A percentile compares a stretch with the other conserved stretches of the same genome.
Conservation (phyloP, 106 monocot species). For the Agapanthus africanus region DNA sequence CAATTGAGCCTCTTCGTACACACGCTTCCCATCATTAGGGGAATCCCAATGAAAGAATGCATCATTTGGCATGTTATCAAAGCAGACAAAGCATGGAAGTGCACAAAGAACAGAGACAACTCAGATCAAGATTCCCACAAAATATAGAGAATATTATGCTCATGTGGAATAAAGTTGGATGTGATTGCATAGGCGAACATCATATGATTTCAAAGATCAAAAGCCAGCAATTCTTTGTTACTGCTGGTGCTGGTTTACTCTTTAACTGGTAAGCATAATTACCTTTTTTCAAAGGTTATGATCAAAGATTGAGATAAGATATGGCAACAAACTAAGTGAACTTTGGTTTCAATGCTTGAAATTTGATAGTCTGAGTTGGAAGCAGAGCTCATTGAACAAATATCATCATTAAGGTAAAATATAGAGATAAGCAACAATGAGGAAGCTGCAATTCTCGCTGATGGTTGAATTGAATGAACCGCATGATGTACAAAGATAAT, state of each 20-base stretch:
- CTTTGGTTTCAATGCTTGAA: too few relatives aligned
- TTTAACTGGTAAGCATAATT: not conserved
- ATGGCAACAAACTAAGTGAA: not conserved
- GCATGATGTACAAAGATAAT: too few relatives aligned
- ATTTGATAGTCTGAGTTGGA: too few relatives aligned
- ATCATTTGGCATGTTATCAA: slow-evolving; percentile 3
- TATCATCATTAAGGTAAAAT: too few relatives aligned
- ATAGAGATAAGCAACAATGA: too few relatives aligned
- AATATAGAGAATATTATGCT: not conserved
- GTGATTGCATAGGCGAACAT: not conserved
- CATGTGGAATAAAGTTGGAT: not conserved
- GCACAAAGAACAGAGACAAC: not conserved
- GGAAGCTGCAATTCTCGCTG: too few relatives aligned
- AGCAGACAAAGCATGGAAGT: slow-evolving; percentile 3
- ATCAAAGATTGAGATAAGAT: not conserved
- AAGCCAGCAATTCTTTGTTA: not conserved
- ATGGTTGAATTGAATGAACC: too few relatives aligned
- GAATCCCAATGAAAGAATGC: slow-evolving; percentile 1
- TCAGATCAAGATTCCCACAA: slow-evolving; percentile 3
- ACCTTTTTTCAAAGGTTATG: too few relatives aligned
- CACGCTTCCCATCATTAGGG: not conserved
- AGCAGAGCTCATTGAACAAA: too few relatives aligned
- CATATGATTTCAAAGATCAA: not conserved
- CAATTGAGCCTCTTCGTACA: not conserved
- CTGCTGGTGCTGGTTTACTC: not conserved